Evolutionary conservation across 495 filamentous ascomycete species (phyloP), one percentile per base, ranked within the genome.

Genomic region (Darksidea phi): DNA sequence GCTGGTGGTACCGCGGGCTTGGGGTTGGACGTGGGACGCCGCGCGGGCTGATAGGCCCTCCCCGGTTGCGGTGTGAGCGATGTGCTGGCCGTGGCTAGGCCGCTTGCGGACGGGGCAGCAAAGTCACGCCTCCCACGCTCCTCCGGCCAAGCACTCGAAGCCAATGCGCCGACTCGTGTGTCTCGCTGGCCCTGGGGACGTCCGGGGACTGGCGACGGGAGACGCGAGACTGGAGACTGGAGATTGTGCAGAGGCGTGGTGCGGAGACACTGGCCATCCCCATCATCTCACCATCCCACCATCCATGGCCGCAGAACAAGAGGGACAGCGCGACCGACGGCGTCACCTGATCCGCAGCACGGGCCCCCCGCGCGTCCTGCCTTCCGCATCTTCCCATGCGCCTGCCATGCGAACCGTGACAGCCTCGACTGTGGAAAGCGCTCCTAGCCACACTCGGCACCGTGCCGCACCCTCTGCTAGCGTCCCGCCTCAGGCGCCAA

Each of bases 71-170:
- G 64, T 67, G 58, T 58, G 59, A 57, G 58, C 48, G 64, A 67
- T 67, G 64, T 63, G 64, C 58, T 67, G 64, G 64, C n/a, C 64
- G 6, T 20, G 7, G 47, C 59, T 58, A 58, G n/a, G 45, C 64
- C 24, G 45, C 36, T 48, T 58, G 11, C 5, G 59, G 64, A 18
- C 25, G 21, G 32, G 12, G 13, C 48, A 52, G 48, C 26, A 20
- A 54, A 51, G 50, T 55, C 64, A 56, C 59, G 52, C 52, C 57
- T 48, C 50, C 24, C 48, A 13, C 18, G 13, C 32, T 36, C 57
- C 57, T 25, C 63, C 13, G 28, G 20, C 57, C 25, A 43, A 18
- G 54, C 54, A 20, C 13, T 3, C 41, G 5, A 43, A n/a, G n/a
- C n/a, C n/a, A n/a, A n/a, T n/a, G n/a, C n/a, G n/a, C n/a, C n/a